A percentile compares a stretch with the other conserved stretches of the same genome.
phyloP scores from a whole-genome alignment of 106 monocot species.

The Dendrobium huoshanense region DNA sequence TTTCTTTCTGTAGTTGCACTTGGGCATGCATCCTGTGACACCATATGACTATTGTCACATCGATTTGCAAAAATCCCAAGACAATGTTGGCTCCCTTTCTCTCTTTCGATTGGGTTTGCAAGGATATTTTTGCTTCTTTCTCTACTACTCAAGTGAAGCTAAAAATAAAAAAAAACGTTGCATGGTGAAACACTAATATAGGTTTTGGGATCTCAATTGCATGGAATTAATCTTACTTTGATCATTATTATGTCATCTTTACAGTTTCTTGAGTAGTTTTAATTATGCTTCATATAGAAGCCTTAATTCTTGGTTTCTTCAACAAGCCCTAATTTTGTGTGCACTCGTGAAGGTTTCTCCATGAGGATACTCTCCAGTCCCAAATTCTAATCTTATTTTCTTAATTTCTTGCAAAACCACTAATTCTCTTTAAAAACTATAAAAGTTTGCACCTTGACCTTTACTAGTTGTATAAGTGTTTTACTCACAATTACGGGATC shows the following conservation, averaged over 20 bases:
- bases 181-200: background rate
- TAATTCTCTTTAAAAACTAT: background rate
- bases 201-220: background rate
- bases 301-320: background rate
- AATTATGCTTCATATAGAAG: background rate
- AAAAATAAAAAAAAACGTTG: background rate
- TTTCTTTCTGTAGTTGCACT: background rate
- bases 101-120: background rate
- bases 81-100: background rate
- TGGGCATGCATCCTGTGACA: too few relatives aligned
- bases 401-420: background rate
- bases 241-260: background rate
- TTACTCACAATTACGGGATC: too few relatives aligned
- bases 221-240: background rate
- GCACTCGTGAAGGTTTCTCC: background rate
- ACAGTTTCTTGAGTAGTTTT: background rate
- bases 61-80: background rate
- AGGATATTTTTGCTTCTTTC: background rate
- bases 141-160: background rate
- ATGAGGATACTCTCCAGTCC: background rate
- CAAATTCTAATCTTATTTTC: background rate
- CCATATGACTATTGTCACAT: too few relatives aligned
- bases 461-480: background rate
- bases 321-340: background rate
- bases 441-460: background rate